These are phyloP conservation scores for Podila clonocystis DNA, from an alignment of 192 early-diverging fungal species.

Conservation along the genomic window DNA sequence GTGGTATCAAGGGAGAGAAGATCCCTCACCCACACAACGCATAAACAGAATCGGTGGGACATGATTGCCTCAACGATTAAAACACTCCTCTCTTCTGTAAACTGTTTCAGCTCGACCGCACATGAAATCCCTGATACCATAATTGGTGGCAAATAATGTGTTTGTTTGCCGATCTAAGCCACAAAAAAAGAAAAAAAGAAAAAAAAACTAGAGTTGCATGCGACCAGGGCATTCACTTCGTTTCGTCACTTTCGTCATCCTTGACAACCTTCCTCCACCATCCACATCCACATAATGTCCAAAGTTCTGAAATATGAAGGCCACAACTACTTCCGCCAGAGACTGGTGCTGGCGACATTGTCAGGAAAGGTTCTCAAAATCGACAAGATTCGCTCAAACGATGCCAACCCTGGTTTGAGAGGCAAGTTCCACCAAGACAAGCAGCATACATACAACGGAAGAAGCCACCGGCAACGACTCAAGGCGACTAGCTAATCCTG, in stretches of 20 bases:
- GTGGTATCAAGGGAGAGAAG: constrained; percentile 62
- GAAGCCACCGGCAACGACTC: no score
- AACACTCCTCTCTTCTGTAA: no score
- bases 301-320: constrained; percentile 77
- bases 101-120: no score
- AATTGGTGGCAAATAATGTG: no score
- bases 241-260: neutral
- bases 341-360: constrained; percentile 89
- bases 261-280: neutral
- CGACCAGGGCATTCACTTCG: no score
- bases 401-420: constrained; percentile 86
- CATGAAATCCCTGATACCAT: no score
- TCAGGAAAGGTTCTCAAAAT: constrained; percentile 86
- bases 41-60: no score
- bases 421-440: constrained; percentile 56
- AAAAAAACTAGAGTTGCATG: no score
- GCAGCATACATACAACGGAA: neutral
- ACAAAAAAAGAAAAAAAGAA: no score
- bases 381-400: constrained; percentile 88
- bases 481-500: neutral
- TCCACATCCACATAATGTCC: constrained; percentile 18
- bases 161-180: no score
- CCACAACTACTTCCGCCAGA: constrained; percentile 87
- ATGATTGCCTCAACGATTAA: no score
- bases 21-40: constrained; percentile 51